Base-by-base conservation (phyloP, 2,329 filamentous ascomycete species). In the Aureobasidium subglaciale region DNA sequence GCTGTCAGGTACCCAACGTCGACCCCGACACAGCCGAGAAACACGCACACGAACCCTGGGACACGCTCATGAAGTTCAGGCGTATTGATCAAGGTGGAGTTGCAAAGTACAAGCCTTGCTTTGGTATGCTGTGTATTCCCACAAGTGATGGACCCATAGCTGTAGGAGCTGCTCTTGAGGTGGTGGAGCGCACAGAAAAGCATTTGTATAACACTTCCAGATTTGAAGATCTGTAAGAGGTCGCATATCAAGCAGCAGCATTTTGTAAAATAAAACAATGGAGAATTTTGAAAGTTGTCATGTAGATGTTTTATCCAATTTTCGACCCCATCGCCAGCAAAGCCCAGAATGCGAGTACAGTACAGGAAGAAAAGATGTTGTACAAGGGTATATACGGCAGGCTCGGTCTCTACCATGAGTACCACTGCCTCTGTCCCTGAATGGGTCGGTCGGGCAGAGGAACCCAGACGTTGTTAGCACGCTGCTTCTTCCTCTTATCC, bases 361-460 rank as follows among this genome's bases (percentile, higher is more conserved):
- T 40, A 30, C 24, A 40, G 22, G 48, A 52, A 52, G n/a, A 13
- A 40, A 30, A 53, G 13, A 34, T 53, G 32, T 53, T 53, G 49
- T 53, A 53, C 49, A 53, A 53, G 49, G 49, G 37, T 53, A 53
- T 53, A 41, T 53, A 42, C 49, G 37, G 15, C 18, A 15, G 2
- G n/a, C 22, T 22, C 30, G 48, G 48, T 18, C 7, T 55, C 60
- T 85, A 97, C 92, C 92, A 99, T 59, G 87, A 83, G 72, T 95
- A 95, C 71, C 93, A 95, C 67, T 90, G 92, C 63, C 88, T 82
- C 75, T 96, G 91, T 32, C 85, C 85, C 59, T 86, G 85, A 55
- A 99, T 79, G 6, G 87, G 88, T 59, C 91, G 83, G 70, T 96
- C 89, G 7, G 92, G 92, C 53, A 97, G 75, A 64, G 91, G 89